These are phyloP conservation scores for Xylaria sp. DNA, from an alignment of 2,329 filamentous ascomycete species.

Conservation along the genomic window DNA sequence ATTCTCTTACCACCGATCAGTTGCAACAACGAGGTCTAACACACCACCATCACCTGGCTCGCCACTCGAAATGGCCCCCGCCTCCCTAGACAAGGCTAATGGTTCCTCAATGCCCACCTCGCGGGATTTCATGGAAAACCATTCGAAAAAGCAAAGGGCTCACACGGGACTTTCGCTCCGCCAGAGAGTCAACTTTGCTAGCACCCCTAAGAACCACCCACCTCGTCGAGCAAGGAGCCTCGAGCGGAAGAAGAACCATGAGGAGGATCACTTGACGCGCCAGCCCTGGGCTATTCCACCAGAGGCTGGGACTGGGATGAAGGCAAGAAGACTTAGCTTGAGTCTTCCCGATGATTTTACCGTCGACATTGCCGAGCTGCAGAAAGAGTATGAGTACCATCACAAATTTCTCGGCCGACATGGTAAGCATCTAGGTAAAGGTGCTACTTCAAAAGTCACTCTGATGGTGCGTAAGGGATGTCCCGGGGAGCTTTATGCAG, in stretches of 20 bases:
- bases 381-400: constrained; percentile 75
- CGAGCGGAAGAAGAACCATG: constrained; percentile 47
- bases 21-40: constrained; percentile 48
- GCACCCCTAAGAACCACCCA: constrained; percentile 43
- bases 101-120: constrained; percentile 53
- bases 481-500: constrained; percentile 76
- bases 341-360: constrained; percentile 79
- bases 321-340: constrained; percentile 80
- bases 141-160: constrained; percentile 63
- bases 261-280: constrained; percentile 55
- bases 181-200: constrained; percentile 59
- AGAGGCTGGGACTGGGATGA: constrained; percentile 77
- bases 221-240: constrained; percentile 46
- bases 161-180: constrained; percentile 63
- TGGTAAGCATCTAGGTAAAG: constrained; percentile 81
- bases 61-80: constrained; percentile 43
- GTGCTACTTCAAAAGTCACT: constrained; percentile 83
- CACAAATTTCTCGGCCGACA: constrained; percentile 77
- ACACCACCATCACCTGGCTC: constrained; percentile 52
- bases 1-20: constrained; percentile 50
- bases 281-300: constrained; percentile 71
- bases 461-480: constrained; percentile 79
- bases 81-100: constrained; percentile 43
- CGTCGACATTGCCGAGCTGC: constrained; percentile 75
- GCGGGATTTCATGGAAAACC: constrained; percentile 58